Percentiles rank a stretch among this genome's conserved stretches.
Evolutionary conservation across 768 basidiomycete species (phyloP).

Genomic region (Leccinum fibrillosum): DNA sequence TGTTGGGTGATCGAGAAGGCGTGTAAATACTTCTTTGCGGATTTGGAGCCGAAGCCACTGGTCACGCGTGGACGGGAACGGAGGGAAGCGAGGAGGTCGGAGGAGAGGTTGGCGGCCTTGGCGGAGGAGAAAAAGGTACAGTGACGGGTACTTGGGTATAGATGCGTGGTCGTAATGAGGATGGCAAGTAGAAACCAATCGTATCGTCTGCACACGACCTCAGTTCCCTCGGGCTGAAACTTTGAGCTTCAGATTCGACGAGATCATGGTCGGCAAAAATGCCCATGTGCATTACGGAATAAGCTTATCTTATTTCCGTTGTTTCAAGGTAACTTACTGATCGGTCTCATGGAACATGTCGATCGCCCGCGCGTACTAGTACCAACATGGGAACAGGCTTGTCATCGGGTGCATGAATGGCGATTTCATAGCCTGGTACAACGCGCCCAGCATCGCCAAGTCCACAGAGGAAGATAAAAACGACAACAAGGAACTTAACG

Average conservation of each 20-base stretch:
- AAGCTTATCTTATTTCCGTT: not conserved
- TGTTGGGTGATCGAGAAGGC: conserved; percentile 80
- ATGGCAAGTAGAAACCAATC: not conserved
- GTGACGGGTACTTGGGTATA: conserved; percentile 13
- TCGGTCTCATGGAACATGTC: not conserved
- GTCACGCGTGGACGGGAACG: conserved; percentile 82
- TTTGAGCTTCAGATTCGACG: too few species aligned
- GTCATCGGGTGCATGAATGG: too few species aligned
- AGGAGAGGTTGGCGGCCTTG: conserved; percentile 31
- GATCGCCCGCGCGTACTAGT: too few species aligned
- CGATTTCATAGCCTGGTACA: not conserved
- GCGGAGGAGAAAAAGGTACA: conserved; percentile 37
- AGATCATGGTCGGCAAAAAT: not conserved
- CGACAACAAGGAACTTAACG: conserved; percentile 2
- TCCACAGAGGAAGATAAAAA: conserved; percentile 4
- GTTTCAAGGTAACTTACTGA: not conserved
- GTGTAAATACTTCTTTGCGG: conserved; percentile 87
- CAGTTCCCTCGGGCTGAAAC: not conserved
- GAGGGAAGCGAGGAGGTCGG: conserved; percentile 56
- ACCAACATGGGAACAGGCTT: not conserved
- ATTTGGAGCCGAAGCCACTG: conserved; percentile 81
- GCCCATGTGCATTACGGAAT: not conserved
- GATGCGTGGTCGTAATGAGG: not conserved
- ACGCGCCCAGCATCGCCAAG: conserved; percentile 14
- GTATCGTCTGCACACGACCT: not conserved